Conservation (phyloP, 2,329 filamentous ascomycete genomes). For the Ophiocordyceps unilateralis region DNA sequence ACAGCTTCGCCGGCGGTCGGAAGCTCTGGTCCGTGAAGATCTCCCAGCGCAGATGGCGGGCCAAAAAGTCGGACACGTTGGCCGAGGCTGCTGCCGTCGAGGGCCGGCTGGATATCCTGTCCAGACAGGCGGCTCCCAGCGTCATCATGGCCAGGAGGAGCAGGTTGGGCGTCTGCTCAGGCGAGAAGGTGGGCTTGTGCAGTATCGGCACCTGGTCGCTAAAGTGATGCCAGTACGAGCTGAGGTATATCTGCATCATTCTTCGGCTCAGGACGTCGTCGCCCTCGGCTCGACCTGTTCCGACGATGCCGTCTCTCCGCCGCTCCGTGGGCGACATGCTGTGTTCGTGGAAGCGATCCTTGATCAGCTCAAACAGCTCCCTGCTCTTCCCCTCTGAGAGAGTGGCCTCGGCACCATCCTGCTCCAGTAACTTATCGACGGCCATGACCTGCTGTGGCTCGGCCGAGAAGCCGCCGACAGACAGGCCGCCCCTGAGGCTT, state of each 20-base stretch:
- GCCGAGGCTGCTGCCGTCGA: conserved; percentile 58
- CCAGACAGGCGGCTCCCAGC: conserved; percentile 77
- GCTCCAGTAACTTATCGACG: conserved; percentile 71
- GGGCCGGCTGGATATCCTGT: conserved; percentile 60
- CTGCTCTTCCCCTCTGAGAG: conserved; percentile 79
- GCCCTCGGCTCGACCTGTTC: no score
- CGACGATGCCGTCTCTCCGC: no score
- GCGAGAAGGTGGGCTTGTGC: conserved; percentile 83
- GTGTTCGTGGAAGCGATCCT: conserved; percentile 63
- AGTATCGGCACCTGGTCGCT: conserved; percentile 88
- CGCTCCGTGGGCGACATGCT: conserved; percentile 55
- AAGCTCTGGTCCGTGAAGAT: conserved; percentile 87
- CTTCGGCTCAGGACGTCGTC: conserved; percentile 59
- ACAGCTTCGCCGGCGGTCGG: conserved; percentile 80
- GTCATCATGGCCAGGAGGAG: conserved; percentile 80
- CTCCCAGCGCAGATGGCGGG: conserved; percentile 89
- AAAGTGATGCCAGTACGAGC: conserved; percentile 89
- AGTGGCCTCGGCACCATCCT: conserved; percentile 59
- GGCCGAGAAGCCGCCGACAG: conserved; percentile 40
- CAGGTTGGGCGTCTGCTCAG: conserved; percentile 71
- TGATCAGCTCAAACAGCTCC: conserved; percentile 69
- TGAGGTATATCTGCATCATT: conserved; percentile 93
- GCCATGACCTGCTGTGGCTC: conserved; percentile 54
- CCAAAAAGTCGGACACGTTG: conserved; percentile 80
- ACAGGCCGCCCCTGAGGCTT: conserved; percentile 26